Base-by-base conservation (phyloP, 1,284 basidiomycete species). In the Apiotrichum siamense region DNA sequence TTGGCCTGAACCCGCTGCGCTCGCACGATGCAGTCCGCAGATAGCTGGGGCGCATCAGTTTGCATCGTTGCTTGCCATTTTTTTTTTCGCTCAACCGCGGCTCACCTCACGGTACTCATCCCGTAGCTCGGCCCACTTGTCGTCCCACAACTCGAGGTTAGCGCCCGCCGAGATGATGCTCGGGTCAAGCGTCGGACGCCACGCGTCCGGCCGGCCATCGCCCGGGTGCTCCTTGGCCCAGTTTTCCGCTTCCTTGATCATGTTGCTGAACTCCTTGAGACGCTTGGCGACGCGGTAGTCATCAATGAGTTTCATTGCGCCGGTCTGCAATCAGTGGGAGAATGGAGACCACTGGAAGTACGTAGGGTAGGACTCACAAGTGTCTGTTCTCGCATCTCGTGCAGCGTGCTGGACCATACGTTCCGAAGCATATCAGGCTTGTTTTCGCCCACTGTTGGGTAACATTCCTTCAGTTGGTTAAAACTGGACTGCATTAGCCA, bases 101-200 rank as follows among this genome's bases (percentile, higher is more conserved):
- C 65, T 47, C 36, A 70, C 70, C 40, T 60, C 64, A 6, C 66
- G 39, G 49, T 72, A 73, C 55, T 73, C 72, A 41, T 59, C 57
- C 13, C 67, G 48, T 21, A 75, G 51, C 25, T 61, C 47, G 9
- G 44, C 46, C 53, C 67, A 72, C 2, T 64, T 61, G 21, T 67
- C 65, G 49, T 75, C 73, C 51, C 71, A 73, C 17, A 66, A 44
- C 23, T 65, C 65, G 23, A 73, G 48, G 39, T 66, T 62, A 2
- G 57, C 59, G 4, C 66, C 69, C 4, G 69, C 65, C 11, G 60
- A 60, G 25, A 73, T 50, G 27, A 67, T 64, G n/a, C 58, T 50
- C 0, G 73, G 71, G 5, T 60, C 50, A 9, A 73, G 27, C 49
- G 70, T 65, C 7, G 70, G 63, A 37, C 67, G 52, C 71, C 71